phyloP scores from a whole-genome alignment of 78 protist species.

The slime mould (Dictyostelium discoideum) region dicty_2.7 NC_007089.4:5826001-5826500 shows the following conservation, averaged over 20 bases:
- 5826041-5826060: slow-evolving; percentile 94
- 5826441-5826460: too few relatives aligned
- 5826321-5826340: background rate
- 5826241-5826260: slow-evolving; percentile 15
- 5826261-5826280: slow-evolving; percentile 30
- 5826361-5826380: background rate
- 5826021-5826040: slow-evolving; percentile 88
- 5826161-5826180: slow-evolving; percentile 50
- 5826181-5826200: slow-evolving; percentile 51
- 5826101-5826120: slow-evolving; percentile 88
- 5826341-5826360: too few relatives aligned
- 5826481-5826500: too few relatives aligned
- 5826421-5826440: too few relatives aligned
- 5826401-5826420: too few relatives aligned
- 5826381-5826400: background rate
- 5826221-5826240: slow-evolving; percentile 9
- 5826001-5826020: slow-evolving; percentile 86
- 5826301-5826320: background rate
- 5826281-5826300: background rate
- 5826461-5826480: too few relatives aligned
- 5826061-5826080: slow-evolving; percentile 90
- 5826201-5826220: slow-evolving; percentile 39
- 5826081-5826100: slow-evolving; percentile 93
- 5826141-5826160: slow-evolving; percentile 73
- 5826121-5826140: slow-evolving; percentile 96